Evolutionary conservation across 768 basidiomycete genomes (phyloP).

Genomic region (Suillus brevipes): DNA sequence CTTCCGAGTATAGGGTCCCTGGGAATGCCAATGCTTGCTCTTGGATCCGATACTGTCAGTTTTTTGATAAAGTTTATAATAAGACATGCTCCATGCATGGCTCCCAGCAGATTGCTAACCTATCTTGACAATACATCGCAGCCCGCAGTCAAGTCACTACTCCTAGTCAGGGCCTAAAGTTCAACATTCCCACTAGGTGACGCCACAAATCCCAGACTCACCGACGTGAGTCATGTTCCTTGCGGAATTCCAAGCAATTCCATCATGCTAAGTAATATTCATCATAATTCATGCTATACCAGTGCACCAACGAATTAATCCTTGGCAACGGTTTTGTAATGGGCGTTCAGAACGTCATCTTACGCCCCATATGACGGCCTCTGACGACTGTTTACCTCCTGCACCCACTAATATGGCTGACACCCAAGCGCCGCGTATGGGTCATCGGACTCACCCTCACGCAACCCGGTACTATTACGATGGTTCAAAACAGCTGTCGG

Average conservation of each 20-base stretch:
- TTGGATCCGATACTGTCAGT: not conserved
- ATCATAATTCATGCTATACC: not conserved
- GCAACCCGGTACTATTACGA: not conserved
- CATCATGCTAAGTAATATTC: not conserved
- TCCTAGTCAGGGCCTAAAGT: not conserved
- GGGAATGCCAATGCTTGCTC: not conserved
- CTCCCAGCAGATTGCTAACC: not conserved
- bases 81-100: not conserved
- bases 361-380: not conserved
- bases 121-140: not conserved
- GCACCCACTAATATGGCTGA: not conserved
- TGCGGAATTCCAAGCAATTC: not conserved
- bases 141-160: not conserved
- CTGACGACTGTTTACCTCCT: not conserved
- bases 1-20: not conserved
- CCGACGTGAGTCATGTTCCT: not conserved
- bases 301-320: not conserved
- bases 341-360: not conserved
- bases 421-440: not conserved
- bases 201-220: too few species aligned
- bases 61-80: slow-evolving; percentile 1
- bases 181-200: not conserved
- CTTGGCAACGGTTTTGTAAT: not conserved
- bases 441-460: not conserved
- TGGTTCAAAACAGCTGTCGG: not conserved